A percentile compares a stretch with the other conserved stretches of the same genome.
phyloP scores from a whole-genome alignment of 1,284 basidiomycete genomes.

The Ustilago sp. region DNA sequence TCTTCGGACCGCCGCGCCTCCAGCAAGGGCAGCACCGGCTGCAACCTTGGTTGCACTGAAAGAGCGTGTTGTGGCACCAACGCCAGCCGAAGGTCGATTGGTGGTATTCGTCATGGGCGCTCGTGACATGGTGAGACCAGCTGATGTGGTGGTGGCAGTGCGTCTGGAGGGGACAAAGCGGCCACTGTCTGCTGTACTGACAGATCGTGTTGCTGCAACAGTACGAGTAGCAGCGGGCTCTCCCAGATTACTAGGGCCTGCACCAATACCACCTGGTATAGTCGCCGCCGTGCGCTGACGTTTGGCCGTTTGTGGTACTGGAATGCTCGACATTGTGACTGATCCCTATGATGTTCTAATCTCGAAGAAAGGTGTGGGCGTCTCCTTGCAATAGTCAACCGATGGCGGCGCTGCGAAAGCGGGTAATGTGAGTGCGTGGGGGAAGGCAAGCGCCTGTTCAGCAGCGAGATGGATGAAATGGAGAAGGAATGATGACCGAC shows the following conservation, averaged over 20 bases:
- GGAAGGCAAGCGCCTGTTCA: not conserved
- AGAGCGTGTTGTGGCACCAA: slow-evolving; percentile 31
- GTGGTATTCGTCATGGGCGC: slow-evolving; percentile 56
- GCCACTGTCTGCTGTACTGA: slow-evolving; percentile 28
- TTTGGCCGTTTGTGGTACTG: slow-evolving; percentile 51
- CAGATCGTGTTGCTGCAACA: slow-evolving; percentile 24
- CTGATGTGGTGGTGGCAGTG: slow-evolving; percentile 27
- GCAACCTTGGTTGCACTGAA: slow-evolving; percentile 29
- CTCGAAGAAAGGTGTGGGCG: not conserved
- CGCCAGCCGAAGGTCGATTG: slow-evolving; percentile 32
- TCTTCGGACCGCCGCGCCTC: slow-evolving; percentile 21
- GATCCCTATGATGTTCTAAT: not conserved
- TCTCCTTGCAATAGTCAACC: not conserved
- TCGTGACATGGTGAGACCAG: slow-evolving; percentile 36
- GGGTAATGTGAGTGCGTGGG: not conserved
- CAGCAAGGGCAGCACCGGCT: slow-evolving; percentile 15
- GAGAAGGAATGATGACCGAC: not conserved
- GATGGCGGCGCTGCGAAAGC: not conserved
- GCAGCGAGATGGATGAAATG: slow-evolving; percentile 2
- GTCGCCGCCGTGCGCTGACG: slow-evolving; percentile 38
- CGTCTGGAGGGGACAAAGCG: slow-evolving; percentile 43
- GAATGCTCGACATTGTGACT: slow-evolving; percentile 43
- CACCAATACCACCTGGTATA: slow-evolving; percentile 34
- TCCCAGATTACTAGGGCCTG: slow-evolving; percentile 45
- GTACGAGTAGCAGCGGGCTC: slow-evolving; percentile 31